phyloP scores from a whole-genome alignment of 495 filamentous ascomycete species.

The Penicillium maclennaniae region DNA sequence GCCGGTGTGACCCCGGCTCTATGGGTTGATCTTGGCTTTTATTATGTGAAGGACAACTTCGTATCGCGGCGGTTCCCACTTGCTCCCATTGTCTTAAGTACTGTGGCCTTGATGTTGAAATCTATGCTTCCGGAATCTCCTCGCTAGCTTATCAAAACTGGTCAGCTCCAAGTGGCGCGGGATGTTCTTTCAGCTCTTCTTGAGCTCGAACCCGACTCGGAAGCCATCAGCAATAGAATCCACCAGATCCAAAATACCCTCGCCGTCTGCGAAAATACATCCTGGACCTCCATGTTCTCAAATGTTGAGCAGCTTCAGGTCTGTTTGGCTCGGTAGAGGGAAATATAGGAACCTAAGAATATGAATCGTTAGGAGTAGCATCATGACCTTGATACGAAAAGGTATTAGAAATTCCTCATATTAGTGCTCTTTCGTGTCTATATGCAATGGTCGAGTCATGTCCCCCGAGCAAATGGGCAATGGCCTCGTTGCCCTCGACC shows the following conservation, averaged over 20 bases:
- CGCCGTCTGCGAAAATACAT: conserved; percentile 26
- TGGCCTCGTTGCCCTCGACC: background rate
- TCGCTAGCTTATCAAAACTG: conserved; percentile 54
- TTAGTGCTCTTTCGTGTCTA: background rate
- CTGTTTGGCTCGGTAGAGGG: too few relatives aligned
- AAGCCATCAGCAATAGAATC: conserved; percentile 31
- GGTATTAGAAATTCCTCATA: too few relatives aligned
- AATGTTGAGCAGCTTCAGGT: conserved; percentile 29
- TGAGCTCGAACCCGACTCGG: conserved; percentile 22
- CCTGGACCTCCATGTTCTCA: conserved; percentile 29
- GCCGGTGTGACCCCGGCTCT: conserved; percentile 42
- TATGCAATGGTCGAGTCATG: background rate
- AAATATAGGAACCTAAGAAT: too few relatives aligned
- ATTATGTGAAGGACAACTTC: conserved; percentile 36
- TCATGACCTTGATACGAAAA: too few relatives aligned
- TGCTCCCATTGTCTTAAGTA: conserved; percentile 54
- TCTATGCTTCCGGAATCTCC: conserved; percentile 60
- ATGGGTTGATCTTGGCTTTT: conserved; percentile 47
- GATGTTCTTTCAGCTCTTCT: conserved; percentile 45
- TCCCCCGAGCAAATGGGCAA: background rate
- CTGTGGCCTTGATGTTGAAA: conserved; percentile 53
- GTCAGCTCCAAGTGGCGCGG: conserved; percentile 48
- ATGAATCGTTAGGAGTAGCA: too few relatives aligned
- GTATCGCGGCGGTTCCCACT: conserved; percentile 49
- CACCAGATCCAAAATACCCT: conserved; percentile 39